Base-by-base conservation (phyloP, 2,329 filamentous ascomycete genomes). In the Fusarium sp. region DNA sequence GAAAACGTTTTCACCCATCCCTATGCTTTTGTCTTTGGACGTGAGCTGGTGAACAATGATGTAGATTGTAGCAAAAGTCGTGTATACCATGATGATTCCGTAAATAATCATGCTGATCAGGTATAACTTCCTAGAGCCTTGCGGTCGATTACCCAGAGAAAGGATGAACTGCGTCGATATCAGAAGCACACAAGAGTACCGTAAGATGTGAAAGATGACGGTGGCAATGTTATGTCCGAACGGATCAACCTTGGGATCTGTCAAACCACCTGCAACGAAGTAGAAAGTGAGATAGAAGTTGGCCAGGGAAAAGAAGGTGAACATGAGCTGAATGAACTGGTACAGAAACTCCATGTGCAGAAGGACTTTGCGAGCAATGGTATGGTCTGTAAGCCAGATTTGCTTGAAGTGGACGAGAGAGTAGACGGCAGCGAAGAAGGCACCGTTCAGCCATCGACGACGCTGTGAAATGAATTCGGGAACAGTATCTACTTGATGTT, bases 251-350 rank as follows among this genome's bases (percentile, higher is more conserved):
- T 84, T 83, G 0, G 88, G 83, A 75, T 98, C 94, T 1, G 92
- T 88, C 17, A 99, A 86, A 40, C 95, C 97, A 43, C 96, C 96
- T 22, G 94, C 94, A 71, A 99, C 91, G 83, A 99, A 99, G 87
- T 95, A 99, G 83, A 99, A 99, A 60, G 95, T 97, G 53, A 99
- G 90, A 80, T 98, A 99, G 85, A 98, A 99, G 84, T 99, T 99
- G 80, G 95, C 95, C 40, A 99, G 89, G 13, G 95, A 97, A 84
- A 99, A 98, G 84, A 94, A 99, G 45, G 96, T 99, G 83, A 99
- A 99, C 65, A 97, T 80, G 15, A 99, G 88, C 76, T 94, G 92
- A 72, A 98, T 87, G 78, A 97, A 91, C 79, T 99, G 96, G 80
- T 99, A 99, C 72, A 97, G 80, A 77, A 98, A 98, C 79, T 99